These are phyloP conservation scores for Hypericum perforatum DNA, from an alignment of 345 rosid species.

Conservation along the genomic window DNA sequence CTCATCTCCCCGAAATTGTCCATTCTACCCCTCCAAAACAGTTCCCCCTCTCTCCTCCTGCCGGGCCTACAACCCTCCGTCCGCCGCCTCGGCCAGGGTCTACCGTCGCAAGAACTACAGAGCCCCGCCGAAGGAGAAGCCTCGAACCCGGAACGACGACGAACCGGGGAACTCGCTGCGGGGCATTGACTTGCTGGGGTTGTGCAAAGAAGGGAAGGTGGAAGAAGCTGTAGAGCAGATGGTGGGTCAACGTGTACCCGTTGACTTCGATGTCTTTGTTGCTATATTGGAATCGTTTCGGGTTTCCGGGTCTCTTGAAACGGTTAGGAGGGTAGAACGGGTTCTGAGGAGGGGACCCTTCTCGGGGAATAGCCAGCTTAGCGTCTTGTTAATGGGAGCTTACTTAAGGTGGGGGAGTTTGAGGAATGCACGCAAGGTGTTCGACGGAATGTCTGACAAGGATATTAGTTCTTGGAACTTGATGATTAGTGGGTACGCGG, in stretches of 20 bases:
- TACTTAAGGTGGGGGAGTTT: slow-evolving; percentile 26
- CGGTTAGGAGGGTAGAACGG: slow-evolving; percentile 29
- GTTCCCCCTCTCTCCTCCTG: slow-evolving; percentile 16
- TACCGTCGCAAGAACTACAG: slow-evolving; percentile 25
- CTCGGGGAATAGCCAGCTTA: slow-evolving; percentile 21
- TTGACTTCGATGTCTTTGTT: slow-evolving; percentile 26
- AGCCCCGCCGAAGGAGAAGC: slow-evolving; percentile 3
- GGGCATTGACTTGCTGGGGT: slow-evolving; percentile 27
- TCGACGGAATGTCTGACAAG: slow-evolving; percentile 42
- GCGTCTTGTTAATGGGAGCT: slow-evolving; percentile 24
- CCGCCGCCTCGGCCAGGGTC: slow-evolving; percentile 10
- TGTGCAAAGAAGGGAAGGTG: slow-evolving; percentile 40
- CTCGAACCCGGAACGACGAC: slow-evolving; percentile 6
- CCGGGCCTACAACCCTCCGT: slow-evolving; percentile 17
- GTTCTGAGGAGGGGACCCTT: slow-evolving; percentile 28
- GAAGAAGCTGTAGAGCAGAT: slow-evolving; percentile 30
- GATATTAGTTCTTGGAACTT: slow-evolving; percentile 28
- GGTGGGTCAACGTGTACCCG: slow-evolving; percentile 18
- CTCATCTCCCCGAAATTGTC: too few species aligned
- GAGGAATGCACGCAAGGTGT: slow-evolving; percentile 38
- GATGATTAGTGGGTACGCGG: slow-evolving; percentile 38
- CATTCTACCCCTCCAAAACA: too few species aligned
- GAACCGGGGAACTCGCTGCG: slow-evolving; percentile 4
- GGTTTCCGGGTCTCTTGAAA: slow-evolving; percentile 24
- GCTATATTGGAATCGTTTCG: slow-evolving; percentile 29